phyloP scores from a whole-genome alignment of 1,284 basidiomycete genomes.

The Cryptococcus jaspeensis region DNA sequence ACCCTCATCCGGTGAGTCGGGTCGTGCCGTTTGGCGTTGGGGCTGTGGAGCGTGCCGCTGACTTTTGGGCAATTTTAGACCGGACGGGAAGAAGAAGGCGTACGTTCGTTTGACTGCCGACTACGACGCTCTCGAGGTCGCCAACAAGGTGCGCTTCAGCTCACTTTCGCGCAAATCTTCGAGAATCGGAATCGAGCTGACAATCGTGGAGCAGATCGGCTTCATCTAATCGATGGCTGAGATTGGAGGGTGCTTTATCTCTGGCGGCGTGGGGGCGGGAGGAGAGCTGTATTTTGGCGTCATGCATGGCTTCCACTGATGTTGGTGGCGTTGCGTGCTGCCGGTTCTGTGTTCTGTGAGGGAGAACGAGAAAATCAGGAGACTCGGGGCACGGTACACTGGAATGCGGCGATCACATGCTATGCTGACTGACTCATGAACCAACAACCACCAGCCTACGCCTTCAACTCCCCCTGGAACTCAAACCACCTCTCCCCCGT shows the following conservation, averaged over 20 bases:
- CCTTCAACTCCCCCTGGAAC: conserved; percentile 16
- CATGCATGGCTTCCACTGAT: conserved; percentile 23
- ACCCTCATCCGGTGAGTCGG: conserved; percentile 84
- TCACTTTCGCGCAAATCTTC: background rate
- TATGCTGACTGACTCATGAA: too few relatives aligned
- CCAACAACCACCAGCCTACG: too few relatives aligned
- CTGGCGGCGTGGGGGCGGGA: background rate
- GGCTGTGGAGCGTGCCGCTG: background rate
- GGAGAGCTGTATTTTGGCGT: conserved; percentile 22
- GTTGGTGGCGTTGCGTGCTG: background rate
- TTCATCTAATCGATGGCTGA: conserved; percentile 47
- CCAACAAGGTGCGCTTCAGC: conserved; percentile 80
- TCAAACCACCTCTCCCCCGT: conserved; percentile 22
- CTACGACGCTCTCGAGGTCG: conserved; percentile 96
- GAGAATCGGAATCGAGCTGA: too few relatives aligned
- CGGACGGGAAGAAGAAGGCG: conserved; percentile 99
- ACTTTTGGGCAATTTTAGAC: conserved; percentile 56
- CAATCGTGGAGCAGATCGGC: conserved; percentile 44
- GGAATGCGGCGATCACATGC: too few relatives aligned
- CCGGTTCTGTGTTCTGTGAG: background rate
- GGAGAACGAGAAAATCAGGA: background rate
- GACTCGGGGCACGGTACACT: too few relatives aligned
- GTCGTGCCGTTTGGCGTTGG: background rate
- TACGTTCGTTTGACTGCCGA: conserved; percentile 93
- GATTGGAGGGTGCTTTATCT: background rate